phyloP scores from a whole-genome alignment of 2,329 filamentous ascomycete species.

The Chaetomium olivaceum region DNA sequence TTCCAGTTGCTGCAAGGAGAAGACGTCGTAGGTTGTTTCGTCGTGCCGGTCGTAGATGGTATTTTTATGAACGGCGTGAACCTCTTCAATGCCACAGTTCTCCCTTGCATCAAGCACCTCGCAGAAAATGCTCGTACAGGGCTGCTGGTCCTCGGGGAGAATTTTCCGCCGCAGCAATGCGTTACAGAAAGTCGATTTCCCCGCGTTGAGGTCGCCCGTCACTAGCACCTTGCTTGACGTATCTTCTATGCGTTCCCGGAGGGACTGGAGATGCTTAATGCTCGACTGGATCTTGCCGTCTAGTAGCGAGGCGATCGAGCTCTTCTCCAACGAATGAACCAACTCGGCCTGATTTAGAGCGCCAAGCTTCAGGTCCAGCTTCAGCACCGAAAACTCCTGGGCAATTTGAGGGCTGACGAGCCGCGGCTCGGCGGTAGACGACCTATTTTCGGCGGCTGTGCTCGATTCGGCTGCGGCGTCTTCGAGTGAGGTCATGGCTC shows the following conservation, averaged over 20 bases:
- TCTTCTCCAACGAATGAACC: slow-evolving; percentile 91
- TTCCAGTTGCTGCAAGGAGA: slow-evolving; percentile 74
- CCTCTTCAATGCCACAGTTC: slow-evolving; percentile 88
- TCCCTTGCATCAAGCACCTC: slow-evolving; percentile 91
- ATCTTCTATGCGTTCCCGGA: slow-evolving; percentile 94
- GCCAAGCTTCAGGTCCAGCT: slow-evolving; percentile 90
- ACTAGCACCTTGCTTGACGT: slow-evolving; percentile 95
- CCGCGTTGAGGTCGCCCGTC: slow-evolving; percentile 93
- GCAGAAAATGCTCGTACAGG: slow-evolving; percentile 97
- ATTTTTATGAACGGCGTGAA: slow-evolving; percentile 89
- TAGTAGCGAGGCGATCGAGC: slow-evolving; percentile 82
- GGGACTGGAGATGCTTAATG: slow-evolving; percentile 81
- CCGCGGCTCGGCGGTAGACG: slow-evolving; percentile 67
- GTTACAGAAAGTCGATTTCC: slow-evolving; percentile 99
- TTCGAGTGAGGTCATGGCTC: slow-evolving; percentile 72
- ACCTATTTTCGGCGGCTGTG: slow-evolving; percentile 62
- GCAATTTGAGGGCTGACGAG: slow-evolving; percentile 90
- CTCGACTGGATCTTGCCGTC: slow-evolving; percentile 94
- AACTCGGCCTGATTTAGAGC: slow-evolving; percentile 83
- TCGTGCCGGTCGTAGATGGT: slow-evolving; percentile 81
- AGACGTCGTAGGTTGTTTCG: slow-evolving; percentile 92
- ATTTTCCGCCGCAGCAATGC: slow-evolving; percentile 91
- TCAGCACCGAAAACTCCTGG: slow-evolving; percentile 93
- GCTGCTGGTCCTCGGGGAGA: slow-evolving; percentile 93
- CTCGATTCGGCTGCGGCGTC: slow-evolving; percentile 70